A percentile compares a stretch with the other conserved stretches of the same genome.
Evolutionary conservation across 2,329 filamentous ascomycete species (phyloP).

Genomic region (Exophiala viscosa): DNA sequence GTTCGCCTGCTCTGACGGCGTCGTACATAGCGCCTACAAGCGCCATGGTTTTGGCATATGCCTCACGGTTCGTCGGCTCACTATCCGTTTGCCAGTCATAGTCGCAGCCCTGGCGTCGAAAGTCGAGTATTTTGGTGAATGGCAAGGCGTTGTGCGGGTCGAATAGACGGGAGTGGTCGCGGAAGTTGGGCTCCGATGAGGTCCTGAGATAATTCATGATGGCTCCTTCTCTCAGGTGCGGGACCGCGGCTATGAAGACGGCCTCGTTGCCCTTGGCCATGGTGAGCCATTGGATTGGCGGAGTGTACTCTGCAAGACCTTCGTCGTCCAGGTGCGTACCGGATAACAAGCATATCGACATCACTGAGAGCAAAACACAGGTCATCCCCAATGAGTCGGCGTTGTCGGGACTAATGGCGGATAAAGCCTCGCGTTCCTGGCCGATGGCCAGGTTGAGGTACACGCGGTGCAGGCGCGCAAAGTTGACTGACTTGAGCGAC

Average conservation of each 20-base stretch:
- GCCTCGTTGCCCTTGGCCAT: constrained; percentile 30
- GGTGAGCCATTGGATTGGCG: constrained; percentile 34
- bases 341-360: constrained; percentile 26
- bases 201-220: constrained; percentile 28
- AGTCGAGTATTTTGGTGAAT: constrained; percentile 9
- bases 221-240: constrained; percentile 25
- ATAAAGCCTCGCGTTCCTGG: constrained; percentile 30
- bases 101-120: constrained; percentile 22
- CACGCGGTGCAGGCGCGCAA: constrained; percentile 9
- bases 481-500: constrained; percentile 6
- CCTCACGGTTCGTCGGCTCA: neutral
- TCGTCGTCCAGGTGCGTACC: constrained; percentile 30
- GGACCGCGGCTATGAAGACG: constrained; percentile 26
- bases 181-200: constrained; percentile 24
- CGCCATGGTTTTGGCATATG: constrained; percentile 21
- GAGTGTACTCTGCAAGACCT: constrained; percentile 27
- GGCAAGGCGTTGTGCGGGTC: constrained; percentile 27
- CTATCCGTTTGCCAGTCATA: constrained; percentile 24
- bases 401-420: constrained; percentile 27
- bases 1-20: constrained; percentile 28
- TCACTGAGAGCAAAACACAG: constrained; percentile 30
- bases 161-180: constrained; percentile 23
- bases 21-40: constrained; percentile 30
- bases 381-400: constrained; percentile 32
- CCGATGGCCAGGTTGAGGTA: constrained; percentile 28